A percentile compares a stretch with the other conserved stretches of the same genome.
These are phyloP conservation scores for Pestalotiopsis sp. DNA, from an alignment of 2,329 filamentous ascomycete species.

Conservation along the genomic window DNA sequence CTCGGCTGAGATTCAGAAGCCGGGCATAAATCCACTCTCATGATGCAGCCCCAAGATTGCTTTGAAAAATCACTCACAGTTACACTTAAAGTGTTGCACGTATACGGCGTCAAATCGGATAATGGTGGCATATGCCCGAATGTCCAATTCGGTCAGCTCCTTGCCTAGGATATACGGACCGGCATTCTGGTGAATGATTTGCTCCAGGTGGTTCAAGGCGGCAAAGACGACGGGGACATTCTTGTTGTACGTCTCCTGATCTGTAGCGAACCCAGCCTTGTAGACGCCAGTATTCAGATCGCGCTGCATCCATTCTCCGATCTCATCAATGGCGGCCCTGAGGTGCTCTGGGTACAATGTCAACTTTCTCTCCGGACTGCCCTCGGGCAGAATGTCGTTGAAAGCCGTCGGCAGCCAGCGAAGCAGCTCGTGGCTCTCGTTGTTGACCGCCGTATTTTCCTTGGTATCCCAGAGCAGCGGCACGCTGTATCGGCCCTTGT, in stretches of 20 bases:
- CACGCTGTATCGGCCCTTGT: constrained; percentile 64
- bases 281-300: constrained; percentile 65
- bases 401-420: constrained; percentile 61
- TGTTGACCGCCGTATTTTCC: constrained; percentile 58
- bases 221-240: constrained; percentile 59
- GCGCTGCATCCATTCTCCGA: constrained; percentile 55
- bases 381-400: constrained; percentile 46
- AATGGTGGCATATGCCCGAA: constrained; percentile 59
- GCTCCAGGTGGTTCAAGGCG: constrained; percentile 62
- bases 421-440: constrained; percentile 62
- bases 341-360: constrained; percentile 57
- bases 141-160: constrained; percentile 60
- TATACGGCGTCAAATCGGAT: constrained; percentile 65
- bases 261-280: constrained; percentile 60
- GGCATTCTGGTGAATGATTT: constrained; percentile 32
- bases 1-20: background rate
- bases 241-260: constrained; percentile 58
- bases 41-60: background rate
- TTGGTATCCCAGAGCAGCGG: constrained; percentile 66
- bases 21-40: background rate
- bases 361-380: constrained; percentile 37
- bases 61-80: constrained; percentile 29
- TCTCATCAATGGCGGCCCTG: constrained; percentile 51
- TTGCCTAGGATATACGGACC: constrained; percentile 60
- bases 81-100: constrained; percentile 70